Percentiles rank a stretch among this genome's conserved stretches.
Conservation (phyloP, 495 filamentous ascomycete genomes). For the Talaromyces trachyspermus region DNA sequence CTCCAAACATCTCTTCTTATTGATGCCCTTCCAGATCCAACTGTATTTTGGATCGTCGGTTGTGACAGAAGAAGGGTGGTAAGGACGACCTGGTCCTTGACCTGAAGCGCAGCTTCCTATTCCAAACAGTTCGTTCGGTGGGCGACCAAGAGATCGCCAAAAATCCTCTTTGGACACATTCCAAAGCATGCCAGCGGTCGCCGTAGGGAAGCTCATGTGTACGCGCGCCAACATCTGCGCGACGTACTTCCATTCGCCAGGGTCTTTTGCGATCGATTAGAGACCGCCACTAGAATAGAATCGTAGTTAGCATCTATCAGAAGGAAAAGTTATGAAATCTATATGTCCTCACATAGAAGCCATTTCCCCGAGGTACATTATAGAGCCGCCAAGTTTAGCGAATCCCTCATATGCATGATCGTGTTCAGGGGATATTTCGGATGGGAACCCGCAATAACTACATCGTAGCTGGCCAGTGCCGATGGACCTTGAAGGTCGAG, state of each 20-base stretch:
- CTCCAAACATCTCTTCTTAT: slow-evolving; percentile 4
- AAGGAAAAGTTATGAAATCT: background rate
- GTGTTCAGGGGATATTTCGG: background rate
- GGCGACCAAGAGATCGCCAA: slow-evolving; percentile 22
- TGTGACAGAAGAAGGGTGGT: background rate
- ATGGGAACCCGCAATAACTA: background rate
- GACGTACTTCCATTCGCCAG: slow-evolving; percentile 26
- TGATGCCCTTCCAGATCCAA: background rate
- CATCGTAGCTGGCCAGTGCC: background rate
- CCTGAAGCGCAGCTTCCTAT: slow-evolving; percentile 21
- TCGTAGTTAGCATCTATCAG: background rate
- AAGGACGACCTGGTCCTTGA: slow-evolving; percentile 15
- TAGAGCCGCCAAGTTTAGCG: slow-evolving; percentile 12
- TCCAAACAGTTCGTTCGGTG: slow-evolving; percentile 21
- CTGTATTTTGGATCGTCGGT: background rate
- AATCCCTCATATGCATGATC: slow-evolving; percentile 9
- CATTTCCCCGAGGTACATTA: slow-evolving; percentile 28
- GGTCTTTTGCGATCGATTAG: slow-evolving; percentile 3
- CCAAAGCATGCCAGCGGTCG: background rate
- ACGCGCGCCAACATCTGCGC: slow-evolving; percentile 22
- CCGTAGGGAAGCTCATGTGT: slow-evolving; percentile 19
- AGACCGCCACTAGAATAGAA: background rate
- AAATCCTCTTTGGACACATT: slow-evolving; percentile 18
- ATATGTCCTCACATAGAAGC: slow-evolving; percentile 15
- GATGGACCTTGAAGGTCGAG: slow-evolving; percentile 13